phyloP scores from a whole-genome alignment of 225 moss, liverwort and hornwort genomes.

The Ulota crispa region DNA sequence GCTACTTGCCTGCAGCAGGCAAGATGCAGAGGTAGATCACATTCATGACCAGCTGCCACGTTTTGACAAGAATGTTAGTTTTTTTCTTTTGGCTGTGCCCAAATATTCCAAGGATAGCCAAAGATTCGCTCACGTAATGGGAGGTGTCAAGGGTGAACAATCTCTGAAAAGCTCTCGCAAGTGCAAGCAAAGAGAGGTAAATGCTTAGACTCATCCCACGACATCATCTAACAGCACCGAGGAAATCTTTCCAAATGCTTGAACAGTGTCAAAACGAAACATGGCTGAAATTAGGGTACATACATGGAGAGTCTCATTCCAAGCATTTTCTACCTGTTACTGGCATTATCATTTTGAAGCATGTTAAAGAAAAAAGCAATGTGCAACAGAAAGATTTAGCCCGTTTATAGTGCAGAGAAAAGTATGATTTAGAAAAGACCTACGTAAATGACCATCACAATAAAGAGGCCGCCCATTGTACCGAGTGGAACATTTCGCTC shows the following conservation, averaged over 20 bases:
- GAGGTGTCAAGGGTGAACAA: constrained; percentile 5
- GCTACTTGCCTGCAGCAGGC: constrained; percentile 66
- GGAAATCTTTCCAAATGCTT: constrained; percentile 3
- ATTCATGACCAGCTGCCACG: constrained; percentile 73
- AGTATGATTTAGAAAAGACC: constrained; percentile 34
- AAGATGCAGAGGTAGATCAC: constrained; percentile 72
- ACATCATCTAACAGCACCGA: background rate
- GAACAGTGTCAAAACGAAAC: background rate
- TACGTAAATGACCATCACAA: constrained; percentile 71
- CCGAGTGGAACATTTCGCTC: constrained; percentile 68
- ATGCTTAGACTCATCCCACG: background rate
- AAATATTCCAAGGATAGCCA: background rate
- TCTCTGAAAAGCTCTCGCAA: background rate
- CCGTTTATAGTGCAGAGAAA: constrained; percentile 4
- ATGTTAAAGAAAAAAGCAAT: background rate
- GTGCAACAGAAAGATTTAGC: background rate
- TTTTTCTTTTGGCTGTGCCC: background rate
- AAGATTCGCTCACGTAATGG: background rate
- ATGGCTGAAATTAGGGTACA: constrained; percentile 7
- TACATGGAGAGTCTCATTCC: constrained; percentile 13
- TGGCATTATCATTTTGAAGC: background rate
- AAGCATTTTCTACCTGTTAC: background rate
- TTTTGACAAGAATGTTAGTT: constrained; percentile 28
- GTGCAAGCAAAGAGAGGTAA: background rate
- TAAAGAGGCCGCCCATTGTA: constrained; percentile 46